Conservation (phyloP, 2,329 filamentous ascomycete species). For the Botrytis squamosa region DNA sequence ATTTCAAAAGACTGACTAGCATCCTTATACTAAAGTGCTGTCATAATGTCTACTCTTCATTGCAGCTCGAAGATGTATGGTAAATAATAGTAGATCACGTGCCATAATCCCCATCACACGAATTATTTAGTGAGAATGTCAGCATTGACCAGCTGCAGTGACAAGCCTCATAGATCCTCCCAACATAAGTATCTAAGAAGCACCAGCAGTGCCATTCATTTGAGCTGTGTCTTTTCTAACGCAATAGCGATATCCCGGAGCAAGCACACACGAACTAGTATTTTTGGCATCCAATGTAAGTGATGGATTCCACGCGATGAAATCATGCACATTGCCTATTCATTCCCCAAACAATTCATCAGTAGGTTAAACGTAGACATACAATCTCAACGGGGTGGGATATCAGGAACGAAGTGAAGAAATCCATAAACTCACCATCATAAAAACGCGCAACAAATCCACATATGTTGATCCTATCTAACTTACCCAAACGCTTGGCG, state of each 20-base stretch:
- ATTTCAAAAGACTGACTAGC: too few relatives aligned
- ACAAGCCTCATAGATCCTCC: background rate
- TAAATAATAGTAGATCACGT: background rate
- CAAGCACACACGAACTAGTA: background rate
- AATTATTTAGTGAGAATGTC: background rate
- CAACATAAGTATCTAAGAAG: background rate
- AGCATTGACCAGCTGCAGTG: background rate
- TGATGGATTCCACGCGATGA: background rate
- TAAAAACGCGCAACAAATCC: background rate
- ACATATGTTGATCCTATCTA: accelerated
- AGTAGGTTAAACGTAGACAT: background rate
- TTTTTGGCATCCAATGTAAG: background rate
- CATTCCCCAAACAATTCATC: too few relatives aligned
- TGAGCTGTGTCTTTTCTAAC: too few relatives aligned
- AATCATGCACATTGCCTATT: background rate
- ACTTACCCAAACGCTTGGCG: background rate
- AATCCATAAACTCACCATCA: too few relatives aligned
- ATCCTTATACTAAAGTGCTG: too few relatives aligned
- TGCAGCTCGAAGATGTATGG: background rate
- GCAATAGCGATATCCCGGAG: background rate
- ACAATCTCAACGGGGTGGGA: background rate
- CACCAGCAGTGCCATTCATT: too few relatives aligned
- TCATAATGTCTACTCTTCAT: too few relatives aligned
- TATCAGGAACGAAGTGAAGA: too few relatives aligned
- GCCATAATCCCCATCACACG: too few relatives aligned